Percentiles rank a stretch among this genome's conserved stretches.
Evolutionary conservation across 2,329 filamentous ascomycete species (phyloP).

Genomic region (Xylariaceae sp.): DNA sequence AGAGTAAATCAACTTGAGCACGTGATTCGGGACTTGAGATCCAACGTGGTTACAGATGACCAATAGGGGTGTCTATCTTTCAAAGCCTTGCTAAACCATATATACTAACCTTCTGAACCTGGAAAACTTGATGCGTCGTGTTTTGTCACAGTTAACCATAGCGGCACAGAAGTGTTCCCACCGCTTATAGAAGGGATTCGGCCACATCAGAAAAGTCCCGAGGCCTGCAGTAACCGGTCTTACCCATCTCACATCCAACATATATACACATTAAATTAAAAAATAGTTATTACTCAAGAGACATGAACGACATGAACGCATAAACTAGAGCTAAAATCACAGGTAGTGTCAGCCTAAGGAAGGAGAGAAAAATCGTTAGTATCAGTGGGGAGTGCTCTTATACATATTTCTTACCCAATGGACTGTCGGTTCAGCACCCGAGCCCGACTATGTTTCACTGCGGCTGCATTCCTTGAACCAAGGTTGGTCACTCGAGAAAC

Average conservation of each 20-base stretch:
- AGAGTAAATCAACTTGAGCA: constrained; percentile 4
- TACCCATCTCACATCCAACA: neutral
- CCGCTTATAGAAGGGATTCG: neutral
- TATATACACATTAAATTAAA: neutral
- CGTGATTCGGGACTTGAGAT: neutral
- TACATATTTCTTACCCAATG: too few species aligned
- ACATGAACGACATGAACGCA: neutral
- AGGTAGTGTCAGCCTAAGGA: neutral
- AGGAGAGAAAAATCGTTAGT: neutral
- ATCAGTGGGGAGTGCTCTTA: too few species aligned
- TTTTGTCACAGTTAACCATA: neutral
- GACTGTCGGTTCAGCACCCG: neutral
- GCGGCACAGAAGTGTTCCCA: neutral
- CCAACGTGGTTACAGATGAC: neutral
- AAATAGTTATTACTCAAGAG: neutral
- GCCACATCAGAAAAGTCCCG: neutral
- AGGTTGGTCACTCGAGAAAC: neutral
- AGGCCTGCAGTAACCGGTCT: too few species aligned
- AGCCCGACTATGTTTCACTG: neutral
- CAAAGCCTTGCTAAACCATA: neutral
- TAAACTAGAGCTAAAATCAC: neutral
- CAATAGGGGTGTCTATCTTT: neutral
- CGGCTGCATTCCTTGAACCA: neutral
- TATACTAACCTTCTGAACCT: neutral
- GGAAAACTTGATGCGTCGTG: neutral